Evolutionary conservation across 2,329 filamentous ascomycete species (phyloP), one percentile per base, ranked within the genome.

Genomic region (Colletotrichum gloeosporioides): DNA sequence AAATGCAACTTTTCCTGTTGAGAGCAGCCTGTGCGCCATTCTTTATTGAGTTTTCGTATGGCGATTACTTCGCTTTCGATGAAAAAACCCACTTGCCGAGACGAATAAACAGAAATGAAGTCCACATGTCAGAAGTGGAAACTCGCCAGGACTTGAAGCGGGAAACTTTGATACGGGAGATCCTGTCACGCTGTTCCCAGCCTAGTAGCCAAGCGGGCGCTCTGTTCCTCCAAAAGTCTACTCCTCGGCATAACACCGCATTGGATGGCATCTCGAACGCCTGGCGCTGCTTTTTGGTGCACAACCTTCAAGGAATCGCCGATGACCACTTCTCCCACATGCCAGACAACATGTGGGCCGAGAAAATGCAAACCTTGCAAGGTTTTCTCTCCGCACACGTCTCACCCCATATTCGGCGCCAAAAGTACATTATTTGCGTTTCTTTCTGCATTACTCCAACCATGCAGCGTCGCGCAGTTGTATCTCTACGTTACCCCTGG

Each of bases 381-480:
- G n/a, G 39, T 6, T 44, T 44, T 18, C 39, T 44, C 8, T 44
- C 18, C 1, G 3, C 16, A 44, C 1, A 1, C 0, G 6, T 44
- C 39, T n/a, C 39, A 44, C 1, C 8, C 39, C 1, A n/a, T 6
- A 0, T 44, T n/a, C 16, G 39, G 8, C 39, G 5, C 16, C 39
- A 44, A 10, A 44, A 6, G 8, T 44, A 44, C 39, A 2, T 6
- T 4, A 10, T 44, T n/a, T n/a, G 39, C 18, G 39, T n/a, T 6
- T 0, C 1, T 44, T 18, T 39, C 16, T 1, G 8, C 4, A 39
- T 3, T 3, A 1, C 4, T 5, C 8, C 4, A 39, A 5, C 2
- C 8, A 16, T 39, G 36, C 4, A 9, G 36, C 1, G 3, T 18
- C 16, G 36, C 8, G 8, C 39, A 6, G 8, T 2, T 44, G 4